Base-by-base conservation (phyloP, 2,329 filamentous ascomycete genomes). In the Phoma herbarum region DNA sequence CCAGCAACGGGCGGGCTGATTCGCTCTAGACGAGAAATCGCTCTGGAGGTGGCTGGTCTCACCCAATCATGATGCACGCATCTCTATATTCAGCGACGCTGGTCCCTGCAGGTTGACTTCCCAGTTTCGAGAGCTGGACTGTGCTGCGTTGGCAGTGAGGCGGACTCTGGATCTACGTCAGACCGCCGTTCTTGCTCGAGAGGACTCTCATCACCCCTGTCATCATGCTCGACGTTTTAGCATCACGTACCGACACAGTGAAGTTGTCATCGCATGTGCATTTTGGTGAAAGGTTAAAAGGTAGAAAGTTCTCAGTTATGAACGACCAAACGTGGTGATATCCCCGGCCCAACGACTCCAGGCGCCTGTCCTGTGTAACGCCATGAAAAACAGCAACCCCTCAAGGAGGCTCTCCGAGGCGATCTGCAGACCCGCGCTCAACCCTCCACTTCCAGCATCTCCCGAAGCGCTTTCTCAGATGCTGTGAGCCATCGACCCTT, bases 401-500 rank as follows among this genome's bases (percentile, higher is more conserved):
- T 22, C n/a, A n/a, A 43, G 12, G 7, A 16, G 16, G n/a, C n/a
- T n/a, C 4, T 25, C 25, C 29, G 4, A 28, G 31, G 39, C 14
- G 46, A 49, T 22, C 35, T 47, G 51, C 51, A 55, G 33, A 37
- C 46, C 44, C 31, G 47, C 25, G 26, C 33, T 65, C 61, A 63
- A 46, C 52, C 33, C 66, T 84, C 76, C 16, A 87, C 79, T 63
- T 88, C 86, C 65, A 92, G 72, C 77, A 90, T 86, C 58, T 85
- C 82, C 70, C 80, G 86, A 74, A 93, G 74, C 14, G 78, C 84
- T 9, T 80, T 78, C 71, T 92, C 90, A n/a, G 86, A 87, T 18
- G 88, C 88, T 64, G 86, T 85, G 78, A 88, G 87, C 91, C 91
- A 94, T 64, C 90, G 82, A 6, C 89, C 91, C 66, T 87, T 84